Percentiles rank a stretch among this genome's conserved stretches.
Conservation (phyloP, 495 filamentous ascomycete genomes). For the Parmelia sp. region DNA sequence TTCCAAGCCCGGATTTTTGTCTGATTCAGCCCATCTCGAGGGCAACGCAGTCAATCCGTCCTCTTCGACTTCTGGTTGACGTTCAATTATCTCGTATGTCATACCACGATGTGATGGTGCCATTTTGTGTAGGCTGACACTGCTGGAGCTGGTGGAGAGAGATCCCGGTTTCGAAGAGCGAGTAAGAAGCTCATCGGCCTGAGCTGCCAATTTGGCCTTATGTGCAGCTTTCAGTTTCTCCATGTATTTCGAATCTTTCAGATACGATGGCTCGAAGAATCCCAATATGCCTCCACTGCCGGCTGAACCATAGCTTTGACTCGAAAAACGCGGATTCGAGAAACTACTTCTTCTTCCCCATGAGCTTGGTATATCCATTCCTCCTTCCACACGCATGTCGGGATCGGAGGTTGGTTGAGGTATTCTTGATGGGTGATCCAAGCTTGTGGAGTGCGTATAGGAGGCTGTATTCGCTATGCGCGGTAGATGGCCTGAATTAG, state of each 20-base stretch:
- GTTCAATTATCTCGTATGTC: constrained; percentile 81
- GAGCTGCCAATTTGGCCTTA: constrained; percentile 51
- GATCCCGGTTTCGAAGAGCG: constrained; percentile 41
- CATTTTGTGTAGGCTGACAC: constrained; percentile 58
- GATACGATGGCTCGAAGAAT: constrained; percentile 74
- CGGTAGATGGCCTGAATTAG: constrained; percentile 40
- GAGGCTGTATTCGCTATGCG: constrained; percentile 49
- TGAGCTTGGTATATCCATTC: constrained; percentile 32
- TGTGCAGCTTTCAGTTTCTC: constrained; percentile 64
- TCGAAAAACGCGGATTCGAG: constrained; percentile 29
- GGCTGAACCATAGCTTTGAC: constrained; percentile 16
- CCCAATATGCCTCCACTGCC: constrained; percentile 15
- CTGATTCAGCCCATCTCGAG: constrained; percentile 71
- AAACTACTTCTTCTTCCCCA: constrained; percentile 36
- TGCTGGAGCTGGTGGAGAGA: constrained; percentile 58
- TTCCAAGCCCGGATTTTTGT: constrained; percentile 70
- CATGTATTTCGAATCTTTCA: constrained; percentile 69
- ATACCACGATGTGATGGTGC: constrained; percentile 72
- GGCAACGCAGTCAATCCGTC: constrained; percentile 60
- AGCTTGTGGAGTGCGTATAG: constrained; percentile 36
- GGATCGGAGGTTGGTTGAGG: constrained; percentile 25
- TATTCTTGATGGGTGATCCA: constrained; percentile 32
- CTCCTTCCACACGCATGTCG: constrained; percentile 35
- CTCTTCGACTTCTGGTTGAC: constrained; percentile 56
- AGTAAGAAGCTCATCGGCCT: constrained; percentile 40